Conservation (phyloP, 805 yeast genomes). For the Phaffomyces opuntiae region DNA sequence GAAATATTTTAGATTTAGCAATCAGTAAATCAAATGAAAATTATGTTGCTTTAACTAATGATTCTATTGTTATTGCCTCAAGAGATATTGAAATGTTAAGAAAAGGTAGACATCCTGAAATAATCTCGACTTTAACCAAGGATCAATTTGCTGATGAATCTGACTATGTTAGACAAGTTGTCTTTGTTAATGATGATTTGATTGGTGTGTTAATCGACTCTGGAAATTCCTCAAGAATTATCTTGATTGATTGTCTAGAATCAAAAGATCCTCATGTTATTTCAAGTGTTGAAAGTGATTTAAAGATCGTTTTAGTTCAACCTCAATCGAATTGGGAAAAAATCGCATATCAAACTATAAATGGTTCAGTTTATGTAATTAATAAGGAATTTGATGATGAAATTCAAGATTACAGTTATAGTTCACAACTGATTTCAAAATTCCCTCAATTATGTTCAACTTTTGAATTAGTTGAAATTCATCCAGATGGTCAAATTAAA, state of each 20-base stretch:
- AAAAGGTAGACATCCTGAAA: conserved; percentile 40
- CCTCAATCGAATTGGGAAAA: conserved; percentile 44
- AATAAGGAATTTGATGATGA: conserved; percentile 14
- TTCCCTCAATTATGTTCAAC: conserved; percentile 70
- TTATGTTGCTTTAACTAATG: conserved; percentile 51
- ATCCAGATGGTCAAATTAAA: conserved; percentile 15
- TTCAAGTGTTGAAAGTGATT: conserved; percentile 36
- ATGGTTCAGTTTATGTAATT: conserved; percentile 48
- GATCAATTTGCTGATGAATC: conserved; percentile 29
- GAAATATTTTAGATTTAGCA: conserved; percentile 58
- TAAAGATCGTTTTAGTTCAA: conserved; percentile 50
- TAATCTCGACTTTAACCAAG: conserved; percentile 15
- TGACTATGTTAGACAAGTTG: conserved; percentile 57
- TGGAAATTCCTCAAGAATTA: conserved; percentile 41
- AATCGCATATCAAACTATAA: conserved; percentile 53
- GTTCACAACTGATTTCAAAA: conserved; percentile 31
- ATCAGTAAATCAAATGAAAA: conserved; percentile 50
- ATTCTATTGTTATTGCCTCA: conserved; percentile 39
- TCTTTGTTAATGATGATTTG: conserved; percentile 42
- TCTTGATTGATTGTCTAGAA: conserved; percentile 41
- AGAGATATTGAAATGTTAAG: conserved; percentile 39
- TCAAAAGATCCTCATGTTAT: conserved; percentile 33
- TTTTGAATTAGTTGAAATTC: conserved; percentile 37
- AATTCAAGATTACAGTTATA: conserved; percentile 23
- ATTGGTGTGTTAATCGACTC: conserved; percentile 57